Evolutionary conservation across 805 yeast species (phyloP), one percentile per base, ranked within the genome.

Genomic region (Wickerhamiella spandovensis): DNA sequence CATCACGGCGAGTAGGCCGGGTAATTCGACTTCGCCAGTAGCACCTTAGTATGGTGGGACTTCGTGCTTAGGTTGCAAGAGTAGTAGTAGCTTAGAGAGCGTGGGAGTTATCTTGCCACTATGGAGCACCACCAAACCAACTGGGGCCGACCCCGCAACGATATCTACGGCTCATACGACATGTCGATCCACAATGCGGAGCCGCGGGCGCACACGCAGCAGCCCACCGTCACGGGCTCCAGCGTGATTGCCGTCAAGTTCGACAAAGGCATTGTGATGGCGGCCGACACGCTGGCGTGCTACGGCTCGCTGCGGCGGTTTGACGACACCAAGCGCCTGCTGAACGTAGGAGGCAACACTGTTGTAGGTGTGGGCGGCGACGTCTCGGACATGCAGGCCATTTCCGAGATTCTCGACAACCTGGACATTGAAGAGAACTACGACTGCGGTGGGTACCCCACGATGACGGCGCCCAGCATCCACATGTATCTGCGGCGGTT

Each of bases 351-450:
- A 17, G 68, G 74, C 15, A 82, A 82, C 54, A 84, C 97, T 0
- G 80, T 88, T 47, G 96, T 92, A 46, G 99, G 97, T 46, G 71
- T 89, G 32, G 81, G 94, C 46, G 99, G 99, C 47, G 99, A 92
- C 66, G 78, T 92, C 44, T 82, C 95, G 45, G 99, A 92, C 69
- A 75, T 90, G 71, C 98, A 92, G 68, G 78, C 86, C 54, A 67
- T 92, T 53, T 81, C 82, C 62, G 71, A 85, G 53, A 64, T 80
- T 43, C 73, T 92, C 56, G 89, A 85, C 47, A 86, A 86, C 54
- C 73, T 92, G 62, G 90, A 79, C 62, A 74, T 79, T 49, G 85
- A 85, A 53, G 86, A 85, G 58, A 73, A 78, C 43, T 88, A 92
- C 66, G 96, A 90, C 61, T 72, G 73, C 54, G 73, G 75, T 63